A percentile compares a stretch with the other conserved stretches of the same genome.
phyloP scores from a whole-genome alignment of 192 early-diverging fungal species.

The Blastocladiella britannica region DNA sequence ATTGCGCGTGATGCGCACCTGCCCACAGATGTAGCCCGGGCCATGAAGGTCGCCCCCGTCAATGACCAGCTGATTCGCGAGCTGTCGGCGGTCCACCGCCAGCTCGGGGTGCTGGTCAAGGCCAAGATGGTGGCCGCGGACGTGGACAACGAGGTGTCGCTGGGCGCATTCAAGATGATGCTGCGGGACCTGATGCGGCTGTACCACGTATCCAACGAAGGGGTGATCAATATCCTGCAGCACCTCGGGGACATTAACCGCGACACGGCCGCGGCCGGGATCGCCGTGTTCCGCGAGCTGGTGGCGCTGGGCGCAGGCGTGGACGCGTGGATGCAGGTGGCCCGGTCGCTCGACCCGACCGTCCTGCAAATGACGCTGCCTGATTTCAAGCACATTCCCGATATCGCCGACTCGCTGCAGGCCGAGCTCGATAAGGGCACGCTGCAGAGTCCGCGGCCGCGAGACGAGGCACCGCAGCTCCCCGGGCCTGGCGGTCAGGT shows the following conservation, averaged over 20 bases:
- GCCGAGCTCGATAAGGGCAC: background rate
- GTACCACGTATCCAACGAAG: constrained; percentile 30
- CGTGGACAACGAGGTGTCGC: constrained; percentile 25
- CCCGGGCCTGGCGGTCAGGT: too few species aligned
- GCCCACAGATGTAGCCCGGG: background rate
- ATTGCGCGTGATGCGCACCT: constrained; percentile 3
- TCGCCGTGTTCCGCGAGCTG: background rate
- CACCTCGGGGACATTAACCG: background rate
- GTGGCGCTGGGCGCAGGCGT: background rate
- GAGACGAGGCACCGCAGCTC: too few species aligned
- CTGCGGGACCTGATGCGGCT: constrained; percentile 28
- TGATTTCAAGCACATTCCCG: background rate
- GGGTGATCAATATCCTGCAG: constrained; percentile 31
- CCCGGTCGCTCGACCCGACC: background rate
- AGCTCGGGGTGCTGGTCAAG: constrained; percentile 25
- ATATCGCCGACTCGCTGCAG: background rate
- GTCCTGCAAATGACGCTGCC: background rate
- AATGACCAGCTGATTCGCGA: constrained; percentile 23
- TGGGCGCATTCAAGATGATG: constrained; percentile 22
- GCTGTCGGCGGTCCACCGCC: constrained; percentile 20
- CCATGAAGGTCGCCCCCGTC: constrained; percentile 1
- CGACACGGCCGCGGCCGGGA: background rate
- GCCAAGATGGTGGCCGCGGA: constrained; percentile 23
- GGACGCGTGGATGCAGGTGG: background rate
- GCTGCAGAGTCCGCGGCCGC: background rate